These are phyloP conservation scores for Eustoma russellianum DNA, from an alignment of 257 asterid species.

Conservation along the genomic window DNA sequence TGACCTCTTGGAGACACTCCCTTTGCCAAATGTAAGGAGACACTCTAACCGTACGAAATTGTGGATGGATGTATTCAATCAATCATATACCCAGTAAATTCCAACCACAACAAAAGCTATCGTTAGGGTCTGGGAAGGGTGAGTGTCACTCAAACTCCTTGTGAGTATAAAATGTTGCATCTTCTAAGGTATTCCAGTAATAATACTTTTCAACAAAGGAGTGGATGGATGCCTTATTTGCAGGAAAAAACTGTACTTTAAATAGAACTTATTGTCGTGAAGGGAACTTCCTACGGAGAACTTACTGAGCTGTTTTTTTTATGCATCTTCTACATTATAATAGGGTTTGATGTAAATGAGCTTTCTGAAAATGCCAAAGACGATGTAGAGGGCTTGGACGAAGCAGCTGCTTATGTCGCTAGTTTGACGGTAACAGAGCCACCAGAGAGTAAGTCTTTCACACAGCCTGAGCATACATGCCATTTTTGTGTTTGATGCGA, in stretches of 20 bases:
- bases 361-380: slow-evolving; percentile 72
- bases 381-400: slow-evolving; percentile 77
- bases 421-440: slow-evolving; percentile 84
- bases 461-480: neutral
- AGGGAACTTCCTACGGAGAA: too few species aligned
- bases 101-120: too few species aligned
- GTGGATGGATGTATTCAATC: too few species aligned
- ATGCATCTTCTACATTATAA: slow-evolving; percentile 8
- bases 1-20: slow-evolving; percentile 74
- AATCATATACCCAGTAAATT: too few species aligned
- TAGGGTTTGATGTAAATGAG: slow-evolving; percentile 87
- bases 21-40: slow-evolving; percentile 75
- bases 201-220: too few species aligned
- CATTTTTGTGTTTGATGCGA: neutral
- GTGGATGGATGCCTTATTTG: too few species aligned
- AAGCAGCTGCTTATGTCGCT: slow-evolving; percentile 81
- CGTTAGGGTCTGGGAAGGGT: too few species aligned
- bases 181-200: neutral
- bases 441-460: slow-evolving; percentile 50
- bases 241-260: too few species aligned
- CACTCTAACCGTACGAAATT: too few species aligned
- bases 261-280: too few species aligned
- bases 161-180: slow-evolving; percentile 32
- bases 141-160: too few species aligned
- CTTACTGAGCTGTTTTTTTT: neutral